A percentile compares a stretch with the other conserved stretches of the same genome.
phyloP scores from a whole-genome alignment of 768 basidiomycete genomes.

The Amylocystis lapponica region DNA sequence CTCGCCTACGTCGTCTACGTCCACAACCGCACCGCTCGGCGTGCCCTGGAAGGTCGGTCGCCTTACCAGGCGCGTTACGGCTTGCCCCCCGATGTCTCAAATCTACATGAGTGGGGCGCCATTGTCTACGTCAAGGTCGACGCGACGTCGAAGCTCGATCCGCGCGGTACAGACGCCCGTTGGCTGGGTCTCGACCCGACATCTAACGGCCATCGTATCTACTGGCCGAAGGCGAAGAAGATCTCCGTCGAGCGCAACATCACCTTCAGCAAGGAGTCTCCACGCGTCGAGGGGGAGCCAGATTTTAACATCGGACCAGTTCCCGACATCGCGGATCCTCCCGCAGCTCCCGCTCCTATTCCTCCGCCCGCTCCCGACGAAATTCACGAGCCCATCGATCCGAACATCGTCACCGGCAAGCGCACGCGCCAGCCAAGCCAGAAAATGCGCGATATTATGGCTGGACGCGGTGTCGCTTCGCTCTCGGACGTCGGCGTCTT shows the following conservation, averaged over 20 bases:
- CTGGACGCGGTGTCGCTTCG: no score
- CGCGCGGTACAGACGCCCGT: neutral
- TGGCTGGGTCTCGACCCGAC: slow-evolving; percentile 12
- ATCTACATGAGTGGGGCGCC: slow-evolving; percentile 11
- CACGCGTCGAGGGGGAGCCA: no score
- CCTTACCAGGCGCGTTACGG: slow-evolving; percentile 18
- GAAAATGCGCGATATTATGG: no score
- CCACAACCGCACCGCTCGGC: slow-evolving; percentile 28
- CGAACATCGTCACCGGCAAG: no score
- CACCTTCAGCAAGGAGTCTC: neutral
- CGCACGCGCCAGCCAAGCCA: no score
- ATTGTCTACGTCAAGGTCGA: slow-evolving; percentile 5
- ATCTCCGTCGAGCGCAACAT: slow-evolving; percentile 26
- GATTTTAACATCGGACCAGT: no score
- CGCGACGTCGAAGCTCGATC: slow-evolving; percentile 5
- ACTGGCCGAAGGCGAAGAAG: slow-evolving; percentile 25
- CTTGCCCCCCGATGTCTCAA: slow-evolving; percentile 9
- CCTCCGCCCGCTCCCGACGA: no score
- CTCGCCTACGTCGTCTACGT: slow-evolving; percentile 30
- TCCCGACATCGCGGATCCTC: no score
- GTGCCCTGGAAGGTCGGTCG: slow-evolving; percentile 16
- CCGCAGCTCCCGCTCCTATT: no score
- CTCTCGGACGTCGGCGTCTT: no score
- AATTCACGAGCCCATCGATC: no score
- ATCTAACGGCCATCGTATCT: slow-evolving; percentile 27